Conservation (phyloP, 345 rosid genomes). For the Populus simonii region DNA sequence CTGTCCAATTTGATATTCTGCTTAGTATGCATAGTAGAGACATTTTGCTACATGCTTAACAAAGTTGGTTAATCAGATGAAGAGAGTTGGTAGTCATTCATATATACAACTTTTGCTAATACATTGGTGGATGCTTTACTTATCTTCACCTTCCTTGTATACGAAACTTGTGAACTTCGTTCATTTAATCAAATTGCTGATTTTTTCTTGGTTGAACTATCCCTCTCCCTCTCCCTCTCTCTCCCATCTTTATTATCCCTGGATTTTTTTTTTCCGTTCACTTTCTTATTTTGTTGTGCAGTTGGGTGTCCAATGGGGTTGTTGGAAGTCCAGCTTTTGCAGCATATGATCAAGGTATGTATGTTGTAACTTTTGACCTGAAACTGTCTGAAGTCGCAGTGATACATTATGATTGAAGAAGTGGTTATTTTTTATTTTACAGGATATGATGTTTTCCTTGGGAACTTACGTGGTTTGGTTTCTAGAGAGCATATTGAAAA, state of each 20-base stretch:
- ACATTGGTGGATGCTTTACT: no score
- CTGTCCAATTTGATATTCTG: neutral
- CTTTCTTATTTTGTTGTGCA: slow-evolving; percentile 22
- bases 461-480: slow-evolving; percentile 89
- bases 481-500: slow-evolving; percentile 86
- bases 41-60: neutral
- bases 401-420: slow-evolving; percentile 8
- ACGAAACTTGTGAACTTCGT: no score
- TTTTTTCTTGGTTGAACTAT: no score
- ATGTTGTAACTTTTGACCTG: slow-evolving; percentile 4
- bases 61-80: neutral
- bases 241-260: no score
- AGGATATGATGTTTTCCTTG: slow-evolving; percentile 95
- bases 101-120: no score
- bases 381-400: slow-evolving; percentile 10
- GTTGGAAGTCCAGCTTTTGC: slow-evolving; percentile 99
- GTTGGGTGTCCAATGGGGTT: slow-evolving; percentile 95
- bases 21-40: neutral
- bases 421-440: slow-evolving; percentile 14
- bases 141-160: neutral
- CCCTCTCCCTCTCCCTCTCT: no score
- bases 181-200: no score
- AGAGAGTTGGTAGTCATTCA: neutral
- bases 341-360: slow-evolving; percentile 90
- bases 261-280: neutral